phyloP scores from a whole-genome alignment of 2,329 filamentous ascomycete genomes.

The Monosporascus sp. region DNA sequence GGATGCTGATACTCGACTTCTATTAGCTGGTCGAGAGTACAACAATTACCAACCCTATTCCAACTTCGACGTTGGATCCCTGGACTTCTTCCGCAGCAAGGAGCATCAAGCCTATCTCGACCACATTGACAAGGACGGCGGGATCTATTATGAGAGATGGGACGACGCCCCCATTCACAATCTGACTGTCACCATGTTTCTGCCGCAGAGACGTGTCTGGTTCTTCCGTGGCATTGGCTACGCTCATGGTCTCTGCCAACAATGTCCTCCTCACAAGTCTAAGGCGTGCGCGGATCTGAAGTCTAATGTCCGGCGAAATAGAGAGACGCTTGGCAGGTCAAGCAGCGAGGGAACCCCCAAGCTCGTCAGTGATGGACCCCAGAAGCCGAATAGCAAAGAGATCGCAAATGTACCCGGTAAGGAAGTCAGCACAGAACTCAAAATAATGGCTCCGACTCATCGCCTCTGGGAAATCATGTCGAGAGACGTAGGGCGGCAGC shows the following conservation, averaged over 20 bases:
- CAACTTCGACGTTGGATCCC: slow-evolving; percentile 50
- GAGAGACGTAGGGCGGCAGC: slow-evolving; percentile 31
- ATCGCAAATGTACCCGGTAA: not conserved
- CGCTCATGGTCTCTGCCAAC: slow-evolving; percentile 38
- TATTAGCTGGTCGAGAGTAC: slow-evolving; percentile 30
- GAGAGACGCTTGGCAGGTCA: slow-evolving; percentile 2
- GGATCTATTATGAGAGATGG: slow-evolving; percentile 43
- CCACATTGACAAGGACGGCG: slow-evolving; percentile 42
- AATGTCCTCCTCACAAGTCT: slow-evolving; percentile 27
- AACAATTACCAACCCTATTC: slow-evolving; percentile 47
- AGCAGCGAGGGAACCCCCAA: too few relatives aligned
- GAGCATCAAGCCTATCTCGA: slow-evolving; percentile 44
- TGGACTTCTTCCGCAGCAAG: slow-evolving; percentile 44
- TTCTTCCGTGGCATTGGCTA: slow-evolving; percentile 44
- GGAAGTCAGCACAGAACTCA: not conserved
- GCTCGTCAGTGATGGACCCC: too few relatives aligned
- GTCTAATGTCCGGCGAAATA: slow-evolving; percentile 1
- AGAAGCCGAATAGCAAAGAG: slow-evolving; percentile 6
- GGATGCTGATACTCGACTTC: not conserved
- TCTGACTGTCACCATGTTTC: slow-evolving; percentile 49
- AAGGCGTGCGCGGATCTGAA: slow-evolving; percentile 13
- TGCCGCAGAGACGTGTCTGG: slow-evolving; percentile 45
- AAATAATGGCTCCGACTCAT: slow-evolving; percentile 9
- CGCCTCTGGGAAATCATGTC: slow-evolving; percentile 33
- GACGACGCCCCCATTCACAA: slow-evolving; percentile 47